Evolutionary conservation across 805 yeast species (phyloP).

Genomic region (Cyberlindnera saturnus): DNA sequence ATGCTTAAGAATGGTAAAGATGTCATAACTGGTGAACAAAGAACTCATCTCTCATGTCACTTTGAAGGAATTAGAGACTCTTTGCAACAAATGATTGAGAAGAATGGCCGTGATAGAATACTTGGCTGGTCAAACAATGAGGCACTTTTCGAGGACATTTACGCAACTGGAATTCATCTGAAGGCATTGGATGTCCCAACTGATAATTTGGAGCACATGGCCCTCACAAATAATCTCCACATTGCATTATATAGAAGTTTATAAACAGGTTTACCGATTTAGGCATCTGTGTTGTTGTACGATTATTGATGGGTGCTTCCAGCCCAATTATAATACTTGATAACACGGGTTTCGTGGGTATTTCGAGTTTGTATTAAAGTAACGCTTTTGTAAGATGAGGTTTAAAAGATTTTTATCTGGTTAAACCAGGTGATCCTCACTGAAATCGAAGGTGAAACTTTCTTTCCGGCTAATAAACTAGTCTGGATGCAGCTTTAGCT

Average conservation of each 20-base stretch:
- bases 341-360: too few relatives aligned
- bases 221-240: constrained; percentile 2
- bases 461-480: too few relatives aligned
- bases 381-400: too few relatives aligned
- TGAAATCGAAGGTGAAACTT: too few relatives aligned
- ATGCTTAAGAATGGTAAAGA: constrained; percentile 16
- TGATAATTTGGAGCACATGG: neutral
- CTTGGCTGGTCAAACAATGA: constrained; percentile 22
- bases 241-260: constrained; percentile 2
- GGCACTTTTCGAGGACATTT: constrained; percentile 11
- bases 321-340: too few relatives aligned
- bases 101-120: constrained; percentile 11
- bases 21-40: constrained; percentile 1
- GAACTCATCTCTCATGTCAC: neutral
- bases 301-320: neutral
- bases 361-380: too few relatives aligned
- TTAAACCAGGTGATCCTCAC: too few relatives aligned
- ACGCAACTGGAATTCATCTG: neutral
- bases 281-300: neutral
- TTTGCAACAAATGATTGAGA: constrained; percentile 1
- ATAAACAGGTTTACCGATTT: neutral
- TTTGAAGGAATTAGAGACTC: neutral
- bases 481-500: too few relatives aligned
- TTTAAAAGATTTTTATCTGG: too few relatives aligned
- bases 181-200: neutral